Conservation (phyloP, 805 yeast genomes). For the Monosporozyma yasuniensis region DNA sequence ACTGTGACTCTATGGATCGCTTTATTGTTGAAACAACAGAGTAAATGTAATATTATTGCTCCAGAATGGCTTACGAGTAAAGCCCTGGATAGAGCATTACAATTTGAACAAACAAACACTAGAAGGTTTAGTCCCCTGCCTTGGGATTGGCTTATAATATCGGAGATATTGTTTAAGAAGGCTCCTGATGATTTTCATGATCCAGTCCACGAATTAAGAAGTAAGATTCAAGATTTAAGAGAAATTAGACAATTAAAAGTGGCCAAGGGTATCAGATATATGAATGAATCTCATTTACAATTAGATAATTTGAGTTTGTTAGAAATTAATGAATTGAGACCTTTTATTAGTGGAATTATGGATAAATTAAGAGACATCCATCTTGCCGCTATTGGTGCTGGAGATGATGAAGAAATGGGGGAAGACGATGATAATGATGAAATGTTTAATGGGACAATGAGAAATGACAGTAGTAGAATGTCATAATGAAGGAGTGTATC, state of each 20-base stretch:
- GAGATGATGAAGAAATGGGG: constrained; percentile 1
- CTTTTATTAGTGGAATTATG: constrained; percentile 77
- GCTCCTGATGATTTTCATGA: constrained; percentile 77
- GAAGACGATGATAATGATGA: constrained; percentile 5
- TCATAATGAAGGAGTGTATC: not conserved
- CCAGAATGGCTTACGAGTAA: constrained; percentile 72
- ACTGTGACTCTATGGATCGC: constrained; percentile 86
- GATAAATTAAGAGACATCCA: constrained; percentile 53
- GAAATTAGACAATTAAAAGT: constrained; percentile 78
- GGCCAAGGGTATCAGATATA: constrained; percentile 63
- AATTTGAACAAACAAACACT: constrained; percentile 52
- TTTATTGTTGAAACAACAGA: constrained; percentile 69
- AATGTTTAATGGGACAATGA: constrained; percentile 4
- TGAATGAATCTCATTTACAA: constrained; percentile 77
- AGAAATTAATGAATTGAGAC: constrained; percentile 84
- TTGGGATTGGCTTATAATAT: constrained; percentile 79
- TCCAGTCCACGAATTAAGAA: constrained; percentile 60
- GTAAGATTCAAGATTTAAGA: constrained; percentile 69
- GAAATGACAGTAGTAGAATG: constrained; percentile 4
- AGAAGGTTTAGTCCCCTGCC: constrained; percentile 65
- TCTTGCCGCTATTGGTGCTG: constrained; percentile 8
- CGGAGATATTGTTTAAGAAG: constrained; percentile 53
- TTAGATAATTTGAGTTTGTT: constrained; percentile 71
- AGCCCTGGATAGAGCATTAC: constrained; percentile 47
- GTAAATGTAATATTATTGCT: constrained; percentile 73